phyloP scores from a whole-genome alignment of 1,139 yeast species.

The Debaryomycetaceae sp. region DNA sequence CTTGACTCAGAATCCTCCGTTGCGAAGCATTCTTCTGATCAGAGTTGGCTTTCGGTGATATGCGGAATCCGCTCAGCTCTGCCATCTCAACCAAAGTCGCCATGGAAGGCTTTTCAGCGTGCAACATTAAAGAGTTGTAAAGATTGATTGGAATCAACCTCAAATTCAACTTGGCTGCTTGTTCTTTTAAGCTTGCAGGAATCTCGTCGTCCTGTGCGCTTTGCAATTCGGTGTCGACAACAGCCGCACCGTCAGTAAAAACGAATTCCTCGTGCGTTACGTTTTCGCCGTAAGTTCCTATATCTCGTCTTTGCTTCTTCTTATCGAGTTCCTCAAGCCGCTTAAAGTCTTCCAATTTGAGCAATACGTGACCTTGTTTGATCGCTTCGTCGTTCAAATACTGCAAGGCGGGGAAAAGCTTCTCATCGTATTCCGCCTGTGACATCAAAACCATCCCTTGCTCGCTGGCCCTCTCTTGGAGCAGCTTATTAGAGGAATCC shows the following conservation, averaged over 20 bases:
- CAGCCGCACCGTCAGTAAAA: conserved; percentile 8
- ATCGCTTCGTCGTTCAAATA: no score
- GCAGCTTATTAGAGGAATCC: conserved; percentile 4
- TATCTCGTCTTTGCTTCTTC: no score
- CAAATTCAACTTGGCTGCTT: conserved; percentile 13
- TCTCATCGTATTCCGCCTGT: conserved; percentile 7
- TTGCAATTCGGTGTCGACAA: conserved; percentile 8
- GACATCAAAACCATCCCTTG: conserved; percentile 10
- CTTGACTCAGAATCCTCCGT: no score
- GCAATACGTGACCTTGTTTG: no score
- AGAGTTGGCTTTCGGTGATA: conserved; percentile 21
- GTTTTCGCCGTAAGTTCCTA: no score
- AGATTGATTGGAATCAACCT: conserved; percentile 14
- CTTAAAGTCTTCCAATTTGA: no score
- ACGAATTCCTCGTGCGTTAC: no score
- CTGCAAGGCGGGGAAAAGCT: conserved; percentile 5
- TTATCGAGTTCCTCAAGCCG: no score
- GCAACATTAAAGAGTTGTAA: conserved; percentile 22
- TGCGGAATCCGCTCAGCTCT: conserved; percentile 15
- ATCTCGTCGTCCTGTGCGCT: conserved; percentile 3
- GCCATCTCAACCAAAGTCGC: conserved; percentile 20
- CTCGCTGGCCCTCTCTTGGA: conserved; percentile 11
- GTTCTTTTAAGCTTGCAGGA: conserved; percentile 12
- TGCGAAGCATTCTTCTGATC: no score
- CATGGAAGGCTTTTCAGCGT: conserved; percentile 28